These are phyloP conservation scores for Hypoxylon sp. DNA, from an alignment of 2,329 filamentous ascomycete genomes.

Conservation along the genomic window DNA sequence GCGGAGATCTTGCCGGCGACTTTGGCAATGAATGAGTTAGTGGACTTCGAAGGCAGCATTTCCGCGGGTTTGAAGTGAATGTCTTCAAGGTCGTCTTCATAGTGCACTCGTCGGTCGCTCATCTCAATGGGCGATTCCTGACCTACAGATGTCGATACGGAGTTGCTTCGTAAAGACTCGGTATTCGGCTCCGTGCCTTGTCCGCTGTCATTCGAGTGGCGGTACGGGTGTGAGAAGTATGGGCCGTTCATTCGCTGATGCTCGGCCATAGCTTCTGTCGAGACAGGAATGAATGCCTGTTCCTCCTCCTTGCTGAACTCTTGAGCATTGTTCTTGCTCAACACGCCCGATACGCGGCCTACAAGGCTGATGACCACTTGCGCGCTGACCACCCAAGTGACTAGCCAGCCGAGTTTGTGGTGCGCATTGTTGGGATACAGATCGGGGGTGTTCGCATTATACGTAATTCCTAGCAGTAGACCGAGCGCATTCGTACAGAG, in stretches of 20 bases:
- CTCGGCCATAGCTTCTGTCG: conserved; percentile 66
- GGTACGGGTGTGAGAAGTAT: conserved; percentile 57
- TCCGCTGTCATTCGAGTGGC: conserved; percentile 78
- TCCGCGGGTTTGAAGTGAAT: conserved; percentile 58
- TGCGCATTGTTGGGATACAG: conserved; percentile 91
- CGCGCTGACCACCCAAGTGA: conserved; percentile 77
- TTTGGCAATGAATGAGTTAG: conserved; percentile 66
- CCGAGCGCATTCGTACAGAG: conserved; percentile 73
- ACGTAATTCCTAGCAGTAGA: conserved; percentile 74
- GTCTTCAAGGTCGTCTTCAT: conserved; percentile 61
- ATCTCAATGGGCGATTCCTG: conserved; percentile 59
- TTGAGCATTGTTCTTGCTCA: conserved; percentile 43
- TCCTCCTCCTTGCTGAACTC: conserved; percentile 59
- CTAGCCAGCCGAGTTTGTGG: conserved; percentile 87
- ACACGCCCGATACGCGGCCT: conserved; percentile 68
- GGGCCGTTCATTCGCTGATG: conserved; percentile 61
- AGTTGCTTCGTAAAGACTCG: conserved; percentile 74
- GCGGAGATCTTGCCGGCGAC: conserved; percentile 69
- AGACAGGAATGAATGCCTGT: conserved; percentile 73
- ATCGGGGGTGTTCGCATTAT: conserved; percentile 85
- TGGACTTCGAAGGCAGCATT: conserved; percentile 60
- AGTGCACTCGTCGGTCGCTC: conserved; percentile 60
- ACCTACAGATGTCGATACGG: conserved; percentile 69
- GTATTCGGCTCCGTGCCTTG: conserved; percentile 80
- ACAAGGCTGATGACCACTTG: conserved; percentile 79